Evolutionary conservation across 1,284 basidiomycete species (phyloP), one percentile per base, ranked within the genome.

Genomic region (Cryptococcus sp.): DNA sequence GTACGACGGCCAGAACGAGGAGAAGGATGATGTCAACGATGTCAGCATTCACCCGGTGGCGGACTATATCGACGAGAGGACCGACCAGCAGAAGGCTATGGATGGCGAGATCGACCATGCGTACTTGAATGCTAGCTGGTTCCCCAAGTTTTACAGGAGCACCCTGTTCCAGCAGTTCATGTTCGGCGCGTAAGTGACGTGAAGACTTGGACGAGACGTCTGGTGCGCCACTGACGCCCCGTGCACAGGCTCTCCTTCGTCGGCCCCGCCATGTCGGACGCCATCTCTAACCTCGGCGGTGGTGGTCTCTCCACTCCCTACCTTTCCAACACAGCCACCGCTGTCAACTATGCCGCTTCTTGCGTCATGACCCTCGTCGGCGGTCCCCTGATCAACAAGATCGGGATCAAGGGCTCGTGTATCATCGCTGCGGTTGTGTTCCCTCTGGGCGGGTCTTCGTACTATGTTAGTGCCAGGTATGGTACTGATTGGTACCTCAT

Each of bases 351-450:
- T 45, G 55, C 62, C 11, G 28, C 55, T 38, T 51, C 62, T 9
- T 63, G 62, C 21, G 24, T 48, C 24, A 61, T 68, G 55, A 61
- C 67, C 7, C 50, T 70, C 1, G 55, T 66, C 38, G 68, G 68
- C 36, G 68, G 68, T 44, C 68, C 68, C 4, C 18, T 70, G 38
- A 61, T 70, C 60, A 70, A 70, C 62, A 67, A 66, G 49, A 44
- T 68, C 40, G 68, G 68, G n/a, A 70, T 67, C 52, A 67, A 64
- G 50, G 64, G 53, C 50, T 48, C 67, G 9, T 67, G 65, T 42
- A 52, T 67, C 33, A 62, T 70, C 50, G 59, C 62, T 23, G 67
- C 62, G 33, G n/a, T 59, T 20, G 18, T 49, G 15, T 62, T 63
- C 46, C 55, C 57, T 5, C 40, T 69, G 28, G 21, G 50, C 23